Evolutionary conservation across 2,329 filamentous ascomycete species (phyloP).

Genomic region (Xylaria sp.): DNA sequence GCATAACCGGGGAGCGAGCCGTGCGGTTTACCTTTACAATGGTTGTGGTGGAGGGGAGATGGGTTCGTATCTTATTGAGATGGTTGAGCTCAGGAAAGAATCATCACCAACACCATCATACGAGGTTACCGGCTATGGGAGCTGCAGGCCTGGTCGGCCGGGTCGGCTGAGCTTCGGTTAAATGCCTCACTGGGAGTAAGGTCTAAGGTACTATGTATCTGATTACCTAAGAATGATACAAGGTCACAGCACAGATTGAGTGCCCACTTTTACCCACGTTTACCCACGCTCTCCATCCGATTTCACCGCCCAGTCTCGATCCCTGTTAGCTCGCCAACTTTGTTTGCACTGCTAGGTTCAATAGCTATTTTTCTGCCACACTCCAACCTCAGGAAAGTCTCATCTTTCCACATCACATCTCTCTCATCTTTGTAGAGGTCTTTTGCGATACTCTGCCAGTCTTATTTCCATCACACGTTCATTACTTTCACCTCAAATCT

Average conservation of each 20-base stretch:
- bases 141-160: background rate
- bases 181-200: no score
- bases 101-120: constrained; percentile 29
- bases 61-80: background rate
- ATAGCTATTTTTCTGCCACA: constrained; percentile 37
- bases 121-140: background rate
- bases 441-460: background rate
- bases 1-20: background rate
- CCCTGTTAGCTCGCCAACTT: background rate
- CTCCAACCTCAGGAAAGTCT: constrained; percentile 28
- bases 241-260: no score
- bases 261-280: no score
- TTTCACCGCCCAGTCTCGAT: constrained; percentile 35
- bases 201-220: no score
- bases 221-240: no score
- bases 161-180: constrained; percentile 30
- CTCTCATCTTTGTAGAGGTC: background rate
- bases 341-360: constrained; percentile 1
- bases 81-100: constrained; percentile 21
- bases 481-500: no score
- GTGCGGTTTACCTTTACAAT: constrained; percentile 30
- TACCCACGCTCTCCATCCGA: no score
- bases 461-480: background rate
- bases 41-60: constrained; percentile 22
- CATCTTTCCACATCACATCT: background rate